phyloP scores from a whole-genome alignment of 176 grass and related monocot species.

The Paspalum notatum region DNA sequence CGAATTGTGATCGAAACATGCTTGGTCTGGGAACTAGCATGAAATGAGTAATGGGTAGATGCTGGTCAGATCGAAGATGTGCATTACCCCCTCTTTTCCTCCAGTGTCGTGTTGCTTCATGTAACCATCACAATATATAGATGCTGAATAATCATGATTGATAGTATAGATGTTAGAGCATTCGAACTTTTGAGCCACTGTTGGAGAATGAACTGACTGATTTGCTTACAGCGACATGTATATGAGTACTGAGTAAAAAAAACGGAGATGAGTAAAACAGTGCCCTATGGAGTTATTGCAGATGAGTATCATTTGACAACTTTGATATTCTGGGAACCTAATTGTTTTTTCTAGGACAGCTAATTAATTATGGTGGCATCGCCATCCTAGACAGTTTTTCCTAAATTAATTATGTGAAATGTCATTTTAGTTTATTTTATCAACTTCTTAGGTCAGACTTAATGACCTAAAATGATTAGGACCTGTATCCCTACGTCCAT shows the following conservation, averaged over 20 bases:
- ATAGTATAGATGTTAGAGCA: conserved; percentile 24
- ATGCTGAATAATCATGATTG: conserved; percentile 35
- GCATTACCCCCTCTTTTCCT: not conserved
- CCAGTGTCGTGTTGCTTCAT: conserved; percentile 32
- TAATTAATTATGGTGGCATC: too few species aligned
- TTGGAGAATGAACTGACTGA: not conserved
- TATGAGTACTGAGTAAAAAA: not conserved
- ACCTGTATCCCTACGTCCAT: not conserved
- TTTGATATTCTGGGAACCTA: too few species aligned
- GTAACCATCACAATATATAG: conserved; percentile 37
- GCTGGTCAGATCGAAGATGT: conserved; percentile 19
- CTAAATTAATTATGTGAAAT: too few species aligned
- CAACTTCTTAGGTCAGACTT: too few species aligned
- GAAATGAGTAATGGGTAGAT: conserved; percentile 22
- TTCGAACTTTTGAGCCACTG: not conserved
- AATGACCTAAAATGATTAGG: too few species aligned
- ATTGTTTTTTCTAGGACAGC: too few species aligned
- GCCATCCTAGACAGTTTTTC: too few species aligned
- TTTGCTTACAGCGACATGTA: not conserved
- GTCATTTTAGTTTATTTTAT: too few species aligned
- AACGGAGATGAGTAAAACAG: not conserved
- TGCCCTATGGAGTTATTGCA: not conserved
- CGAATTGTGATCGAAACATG: conserved; percentile 23
- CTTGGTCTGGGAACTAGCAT: conserved; percentile 33
- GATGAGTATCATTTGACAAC: not conserved